Evolutionary conservation across 108 stramenopile species (phyloP), one percentile per base, ranked within the genome.

Genomic region (Cyclotella kingstonii): DNA sequence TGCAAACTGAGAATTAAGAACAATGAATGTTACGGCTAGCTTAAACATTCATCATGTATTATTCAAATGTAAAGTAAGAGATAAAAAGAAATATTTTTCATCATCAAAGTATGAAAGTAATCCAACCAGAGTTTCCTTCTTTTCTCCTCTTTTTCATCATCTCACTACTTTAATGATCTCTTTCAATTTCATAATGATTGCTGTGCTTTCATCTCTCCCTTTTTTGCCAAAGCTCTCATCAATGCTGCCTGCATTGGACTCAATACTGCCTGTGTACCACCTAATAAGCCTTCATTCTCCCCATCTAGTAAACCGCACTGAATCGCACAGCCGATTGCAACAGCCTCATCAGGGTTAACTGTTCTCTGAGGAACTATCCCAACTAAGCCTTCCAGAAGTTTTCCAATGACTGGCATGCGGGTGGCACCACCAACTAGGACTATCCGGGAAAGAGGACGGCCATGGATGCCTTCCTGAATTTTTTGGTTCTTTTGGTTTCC

Each of bases 231-330:
- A 7, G 90, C 89, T 47, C 84, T 48, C 76, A 94, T 75, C 8
- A 94, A 71, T 4, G 93, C 89, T 2, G 89, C 89, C 58, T 91
- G 86, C 78, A 94, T 89, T 22, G 87, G 89, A 47, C 81, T 91
- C 65, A 94, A 51, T 0, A 94, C 93, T 2, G 83, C 81, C 27
- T 76, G 74, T 15, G 72, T 48, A 11, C 77, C 77, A 9, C 85
- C 87, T 46, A 85, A 44, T 19, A 70, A 60, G 1, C 74, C 74
- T 19, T 83, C 83, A 59, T 90, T 74, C 9, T 84, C 84, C 10
- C 95, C 95, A 60, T 91, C 91, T 29, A 95, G 63, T 19, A 93
- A 80, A n/a, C 91, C 95, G 0, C 84, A 88, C 31, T 95, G 91
- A 0, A 93, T 84, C 8, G 95, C 95, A 65, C 89, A 89, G 8